A percentile compares a stretch with the other conserved stretches of the same genome.
These are phyloP conservation scores for Cyclotella sp. DNA, from an alignment of 108 stramenopile species.

Conservation along the genomic window DNA sequence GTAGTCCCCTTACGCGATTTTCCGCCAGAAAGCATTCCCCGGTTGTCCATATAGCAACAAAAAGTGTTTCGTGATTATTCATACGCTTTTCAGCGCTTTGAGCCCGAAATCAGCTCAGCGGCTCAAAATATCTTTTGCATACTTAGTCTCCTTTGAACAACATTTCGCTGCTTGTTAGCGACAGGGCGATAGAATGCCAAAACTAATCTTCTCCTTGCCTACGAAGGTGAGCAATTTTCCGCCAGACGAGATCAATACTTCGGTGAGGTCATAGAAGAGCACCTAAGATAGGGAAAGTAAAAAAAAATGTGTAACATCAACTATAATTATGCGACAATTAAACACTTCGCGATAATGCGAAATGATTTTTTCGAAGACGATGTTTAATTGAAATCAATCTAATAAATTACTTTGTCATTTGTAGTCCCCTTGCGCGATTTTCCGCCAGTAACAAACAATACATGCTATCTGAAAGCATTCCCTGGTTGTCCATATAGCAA, in stretches of 20 bases:
- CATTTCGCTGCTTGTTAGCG: conserved; percentile 65
- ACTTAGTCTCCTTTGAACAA: conserved; percentile 92
- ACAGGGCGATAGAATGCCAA: conserved; percentile 71
- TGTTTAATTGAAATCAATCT: too few species aligned
- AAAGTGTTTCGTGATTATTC: not conserved
- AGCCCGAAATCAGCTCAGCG: conserved; percentile 77
- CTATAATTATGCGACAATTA: too few species aligned
- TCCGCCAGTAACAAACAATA: not conserved
- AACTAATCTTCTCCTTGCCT: conserved; percentile 82
- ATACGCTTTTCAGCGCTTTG: conserved; percentile 42
- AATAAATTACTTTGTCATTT: too few species aligned
- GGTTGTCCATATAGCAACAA: not conserved
- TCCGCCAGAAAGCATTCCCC: not conserved
- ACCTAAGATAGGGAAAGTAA: too few species aligned
- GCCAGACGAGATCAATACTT: conserved; percentile 89
- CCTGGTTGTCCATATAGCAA: not conserved
- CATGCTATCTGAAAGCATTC: not conserved
- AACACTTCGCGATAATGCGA: too few species aligned
- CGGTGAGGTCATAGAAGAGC: conserved; percentile 93
- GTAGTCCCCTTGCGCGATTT: too few species aligned
- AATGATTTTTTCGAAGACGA: too few species aligned
- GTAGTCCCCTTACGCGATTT: too few species aligned
- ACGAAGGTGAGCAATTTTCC: conserved; percentile 87
- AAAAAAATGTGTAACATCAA: too few species aligned
- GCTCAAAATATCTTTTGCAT: conserved; percentile 91